Conservation (phyloP, 1,284 basidiomycete species). For the Moesziomyces sp. region DNA sequence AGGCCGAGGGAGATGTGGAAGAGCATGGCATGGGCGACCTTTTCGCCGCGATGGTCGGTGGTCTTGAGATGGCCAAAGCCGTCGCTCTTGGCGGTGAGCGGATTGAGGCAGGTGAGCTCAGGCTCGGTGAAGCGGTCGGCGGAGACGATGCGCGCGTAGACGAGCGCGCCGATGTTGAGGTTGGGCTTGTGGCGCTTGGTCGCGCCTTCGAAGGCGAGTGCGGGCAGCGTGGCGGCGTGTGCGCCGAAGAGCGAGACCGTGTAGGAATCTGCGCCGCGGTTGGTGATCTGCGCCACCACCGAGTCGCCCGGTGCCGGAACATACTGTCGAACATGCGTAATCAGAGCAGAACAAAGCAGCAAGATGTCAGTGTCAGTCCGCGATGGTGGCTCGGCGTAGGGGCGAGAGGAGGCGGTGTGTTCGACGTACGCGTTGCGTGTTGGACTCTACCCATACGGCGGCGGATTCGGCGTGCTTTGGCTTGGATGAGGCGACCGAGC, state of each 20-base stretch:
- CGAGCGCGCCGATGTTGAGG: slow-evolving; percentile 57
- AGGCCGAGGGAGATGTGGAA: slow-evolving; percentile 42
- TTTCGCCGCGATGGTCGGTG: slow-evolving; percentile 38
- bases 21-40: slow-evolving; percentile 36
- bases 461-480: slow-evolving; percentile 15
- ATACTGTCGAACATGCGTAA: slow-evolving; percentile 37
- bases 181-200: slow-evolving; percentile 65
- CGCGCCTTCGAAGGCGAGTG: slow-evolving; percentile 64
- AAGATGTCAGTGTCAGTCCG: background rate
- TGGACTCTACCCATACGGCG: slow-evolving; percentile 54
- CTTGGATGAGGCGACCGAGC: background rate
- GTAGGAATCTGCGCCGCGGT: slow-evolving; percentile 59
- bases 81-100: slow-evolving; percentile 57
- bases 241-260: slow-evolving; percentile 57
- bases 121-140: slow-evolving; percentile 61
- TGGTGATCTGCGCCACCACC: slow-evolving; percentile 62
- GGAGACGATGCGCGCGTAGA: slow-evolving; percentile 58
- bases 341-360: background rate
- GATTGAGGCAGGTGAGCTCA: slow-evolving; percentile 63
- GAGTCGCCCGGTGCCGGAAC: slow-evolving; percentile 52
- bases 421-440: slow-evolving; percentile 31
- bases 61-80: slow-evolving; percentile 63
- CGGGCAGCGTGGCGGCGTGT: slow-evolving; percentile 56
- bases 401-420: background rate
- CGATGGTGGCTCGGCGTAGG: background rate